Evolutionary conservation across 75 land plant genomes (phyloP).

Genomic region (Sequoia sempervirens): DNA sequence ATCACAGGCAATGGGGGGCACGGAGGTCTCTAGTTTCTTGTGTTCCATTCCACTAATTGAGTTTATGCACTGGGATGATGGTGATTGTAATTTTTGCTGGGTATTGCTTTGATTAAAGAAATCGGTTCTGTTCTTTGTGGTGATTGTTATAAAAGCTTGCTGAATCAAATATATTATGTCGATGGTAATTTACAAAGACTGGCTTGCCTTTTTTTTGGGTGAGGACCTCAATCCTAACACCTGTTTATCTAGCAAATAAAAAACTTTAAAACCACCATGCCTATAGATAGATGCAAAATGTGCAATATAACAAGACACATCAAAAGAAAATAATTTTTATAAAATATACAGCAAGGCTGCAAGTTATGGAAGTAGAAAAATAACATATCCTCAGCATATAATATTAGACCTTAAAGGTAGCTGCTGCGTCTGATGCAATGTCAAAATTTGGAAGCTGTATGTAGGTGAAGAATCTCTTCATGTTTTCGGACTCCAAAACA

Average conservation of each 20-base stretch:
- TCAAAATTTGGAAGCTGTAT: slow-evolving; percentile 94
- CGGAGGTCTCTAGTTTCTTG: neutral
- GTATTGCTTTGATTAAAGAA: neutral
- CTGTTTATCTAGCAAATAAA: neutral
- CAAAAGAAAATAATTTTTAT: neutral
- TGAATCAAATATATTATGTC: neutral
- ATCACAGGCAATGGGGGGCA: neutral
- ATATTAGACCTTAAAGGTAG: slow-evolving; percentile 84
- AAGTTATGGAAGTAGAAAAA: neutral
- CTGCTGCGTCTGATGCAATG: slow-evolving; percentile 91
- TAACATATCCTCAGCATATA: neutral
- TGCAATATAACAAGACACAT: neutral
- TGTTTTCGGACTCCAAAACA: slow-evolving; percentile 80
- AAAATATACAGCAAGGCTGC: neutral
- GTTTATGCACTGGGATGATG: neutral
- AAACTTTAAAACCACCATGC: neutral
- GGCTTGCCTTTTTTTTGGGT: neutral
- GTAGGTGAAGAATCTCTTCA: slow-evolving; percentile 83
- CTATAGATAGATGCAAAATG: neutral
- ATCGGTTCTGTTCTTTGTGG: neutral
- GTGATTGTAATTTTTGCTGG: neutral
- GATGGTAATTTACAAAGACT: neutral
- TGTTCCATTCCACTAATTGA: neutral
- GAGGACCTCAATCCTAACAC: neutral
- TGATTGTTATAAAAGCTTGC: neutral